A percentile compares a stretch with the other conserved stretches of the same genome.
These are phyloP conservation scores for Teratosphaeriaceae sp. DNA, from an alignment of 2,329 filamentous ascomycete genomes.

Conservation along the genomic window DNA sequence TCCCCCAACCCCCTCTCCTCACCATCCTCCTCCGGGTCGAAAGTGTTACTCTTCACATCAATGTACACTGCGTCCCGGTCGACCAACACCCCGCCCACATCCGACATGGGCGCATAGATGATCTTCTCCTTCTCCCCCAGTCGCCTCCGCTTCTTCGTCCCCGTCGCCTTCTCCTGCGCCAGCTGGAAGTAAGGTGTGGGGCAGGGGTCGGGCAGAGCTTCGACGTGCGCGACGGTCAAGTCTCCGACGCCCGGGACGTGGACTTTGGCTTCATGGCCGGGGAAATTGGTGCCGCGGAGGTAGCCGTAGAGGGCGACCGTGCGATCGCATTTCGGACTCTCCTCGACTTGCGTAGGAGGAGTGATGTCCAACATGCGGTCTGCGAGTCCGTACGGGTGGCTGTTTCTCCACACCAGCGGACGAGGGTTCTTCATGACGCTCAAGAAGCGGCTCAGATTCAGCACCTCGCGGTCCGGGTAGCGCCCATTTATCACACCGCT, in stretches of 20 bases:
- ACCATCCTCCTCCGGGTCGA: slow-evolving; percentile 56
- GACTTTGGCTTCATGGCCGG: slow-evolving; percentile 74
- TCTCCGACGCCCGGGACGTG: slow-evolving; percentile 93
- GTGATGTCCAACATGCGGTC: slow-evolving; percentile 96
- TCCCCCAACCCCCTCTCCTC: slow-evolving; percentile 86
- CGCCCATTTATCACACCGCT: slow-evolving; percentile 94
- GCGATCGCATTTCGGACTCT: slow-evolving; percentile 82
- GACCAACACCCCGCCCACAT: slow-evolving; percentile 90
- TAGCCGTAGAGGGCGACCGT: slow-evolving; percentile 91
- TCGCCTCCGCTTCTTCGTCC: slow-evolving; percentile 71
- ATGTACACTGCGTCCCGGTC: slow-evolving; percentile 97
- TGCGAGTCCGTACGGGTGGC: slow-evolving; percentile 87
- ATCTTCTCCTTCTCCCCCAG: slow-evolving; percentile 96
- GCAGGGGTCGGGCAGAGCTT: slow-evolving; percentile 86
- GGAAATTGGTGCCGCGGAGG: slow-evolving; percentile 88
- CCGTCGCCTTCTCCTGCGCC: slow-evolving; percentile 73
- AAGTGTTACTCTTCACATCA: slow-evolving; percentile 63
- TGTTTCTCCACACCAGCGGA: slow-evolving; percentile 93
- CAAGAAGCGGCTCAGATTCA: slow-evolving; percentile 90
- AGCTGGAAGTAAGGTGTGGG: slow-evolving; percentile 89
- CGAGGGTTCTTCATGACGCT: slow-evolving; percentile 99
- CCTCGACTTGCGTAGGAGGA: slow-evolving; percentile 83
- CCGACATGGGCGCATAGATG: slow-evolving; percentile 95
- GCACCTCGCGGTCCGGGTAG: slow-evolving; percentile 92
- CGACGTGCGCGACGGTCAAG: slow-evolving; percentile 73